These are phyloP conservation scores for Dichotomopilus funicola DNA, from an alignment of 2,329 filamentous ascomycete genomes.

Conservation along the genomic window DNA sequence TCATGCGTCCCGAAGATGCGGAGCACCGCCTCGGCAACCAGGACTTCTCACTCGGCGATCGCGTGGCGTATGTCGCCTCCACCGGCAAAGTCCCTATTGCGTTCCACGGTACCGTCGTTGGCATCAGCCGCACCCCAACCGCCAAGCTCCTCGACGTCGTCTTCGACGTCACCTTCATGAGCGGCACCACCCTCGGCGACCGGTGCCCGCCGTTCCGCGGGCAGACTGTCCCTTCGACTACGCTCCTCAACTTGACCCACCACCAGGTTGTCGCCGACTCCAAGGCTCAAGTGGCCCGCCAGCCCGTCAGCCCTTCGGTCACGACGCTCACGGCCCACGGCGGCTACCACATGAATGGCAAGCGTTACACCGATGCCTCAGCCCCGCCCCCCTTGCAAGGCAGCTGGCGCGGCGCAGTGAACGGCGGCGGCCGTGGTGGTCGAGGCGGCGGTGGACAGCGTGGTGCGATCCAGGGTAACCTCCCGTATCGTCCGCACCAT, in stretches of 20 bases:
- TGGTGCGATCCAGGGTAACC: slow-evolving; percentile 39
- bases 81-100: slow-evolving; percentile 93
- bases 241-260: slow-evolving; percentile 79
- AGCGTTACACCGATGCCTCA: slow-evolving; percentile 55
- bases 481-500: slow-evolving; percentile 43
- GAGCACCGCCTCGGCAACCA: slow-evolving; percentile 87
- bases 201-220: slow-evolving; percentile 90
- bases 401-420: slow-evolving; percentile 51
- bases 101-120: slow-evolving; percentile 86
- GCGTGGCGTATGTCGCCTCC: slow-evolving; percentile 86
- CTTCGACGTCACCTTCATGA: slow-evolving; percentile 95
- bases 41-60: slow-evolving; percentile 75
- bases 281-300: slow-evolving; percentile 49
- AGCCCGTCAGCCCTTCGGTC: slow-evolving; percentile 38
- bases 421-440: slow-evolving; percentile 37
- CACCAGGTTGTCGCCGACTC: slow-evolving; percentile 71
- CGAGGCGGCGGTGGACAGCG: slow-evolving; percentile 19
- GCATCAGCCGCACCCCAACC: slow-evolving; percentile 80
- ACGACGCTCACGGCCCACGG: slow-evolving; percentile 46
- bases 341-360: slow-evolving; percentile 51
- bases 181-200: slow-evolving; percentile 83
- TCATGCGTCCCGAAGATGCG: slow-evolving; percentile 92
- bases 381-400: slow-evolving; percentile 50
- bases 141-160: slow-evolving; percentile 82
- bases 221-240: slow-evolving; percentile 81